A percentile compares a stretch with the other conserved stretches of the same genome.
These are phyloP conservation scores for Cutaneotrichosporon arboriforme DNA, from an alignment of 1,284 basidiomycete species.

Conservation along the genomic window DNA sequence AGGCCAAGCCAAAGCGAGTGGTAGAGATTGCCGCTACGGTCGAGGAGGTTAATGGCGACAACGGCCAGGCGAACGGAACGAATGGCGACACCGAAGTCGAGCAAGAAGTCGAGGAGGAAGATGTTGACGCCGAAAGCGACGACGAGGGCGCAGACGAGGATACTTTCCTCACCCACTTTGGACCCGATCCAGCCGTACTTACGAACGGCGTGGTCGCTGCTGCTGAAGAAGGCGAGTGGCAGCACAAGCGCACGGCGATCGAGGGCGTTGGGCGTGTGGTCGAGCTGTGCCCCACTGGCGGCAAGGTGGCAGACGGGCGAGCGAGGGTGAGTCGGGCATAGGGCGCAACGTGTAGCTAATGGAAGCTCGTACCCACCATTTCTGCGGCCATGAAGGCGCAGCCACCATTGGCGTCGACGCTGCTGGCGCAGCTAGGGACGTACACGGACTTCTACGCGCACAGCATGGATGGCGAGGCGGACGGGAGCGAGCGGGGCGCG, in stretches of 20 bases:
- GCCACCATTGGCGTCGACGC: conserved; percentile 54
- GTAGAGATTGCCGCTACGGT: conserved; percentile 13
- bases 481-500: conserved; percentile 35
- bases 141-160: conserved; percentile 32
- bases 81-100: conserved; percentile 13
- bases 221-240: conserved; percentile 36
- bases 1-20: conserved; percentile 21
- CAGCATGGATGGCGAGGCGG: conserved; percentile 52
- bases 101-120: conserved; percentile 7
- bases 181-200: conserved; percentile 31
- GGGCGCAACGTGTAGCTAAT: neutral
- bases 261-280: conserved; percentile 54
- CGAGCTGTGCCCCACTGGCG: conserved; percentile 53
- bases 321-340: conserved; percentile 30
- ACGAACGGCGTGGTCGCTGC: conserved; percentile 21
- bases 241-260: conserved; percentile 17
- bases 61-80: conserved; percentile 14
- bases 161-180: conserved; percentile 46
- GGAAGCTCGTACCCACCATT: conserved; percentile 57
- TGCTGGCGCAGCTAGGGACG: conserved; percentile 53
- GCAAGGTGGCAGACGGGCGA: conserved; percentile 23
- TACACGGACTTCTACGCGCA: conserved; percentile 72
- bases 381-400: conserved; percentile 38
- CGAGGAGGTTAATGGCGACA: conserved; percentile 12
- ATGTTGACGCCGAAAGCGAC: conserved; percentile 20